Base-by-base conservation (phyloP, 2,329 filamentous ascomycete species). In the Gnomoniopsis smithogilvyi region DNA sequence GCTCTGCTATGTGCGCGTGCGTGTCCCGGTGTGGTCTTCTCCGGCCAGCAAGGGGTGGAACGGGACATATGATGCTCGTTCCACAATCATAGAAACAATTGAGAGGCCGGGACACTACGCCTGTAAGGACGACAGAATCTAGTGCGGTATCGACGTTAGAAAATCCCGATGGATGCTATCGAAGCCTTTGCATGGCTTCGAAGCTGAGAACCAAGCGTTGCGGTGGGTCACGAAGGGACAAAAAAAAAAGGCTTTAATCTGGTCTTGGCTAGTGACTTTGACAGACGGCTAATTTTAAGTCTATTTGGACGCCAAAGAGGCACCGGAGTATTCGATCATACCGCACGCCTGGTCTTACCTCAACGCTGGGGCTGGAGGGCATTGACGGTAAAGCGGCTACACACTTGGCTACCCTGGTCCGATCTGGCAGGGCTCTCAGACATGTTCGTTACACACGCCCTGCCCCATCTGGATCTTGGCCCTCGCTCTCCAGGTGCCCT, bases 351-450 rank as follows among this genome's bases (percentile, higher is more conserved):
- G 8, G 6, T 41, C 36, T 41, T 41, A 41, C 15, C 36, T 41
- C 6, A 41, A 30, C 8, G 4, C 8, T 30, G 26, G 26, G 26
- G 26, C 26, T 30, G 26, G 26, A n/a, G n/a, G 12, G 12, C 36
- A 41, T 17, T 6, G 12, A 14, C 36, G 12, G 36, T 41, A 4
- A 17, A 8, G 12, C 36, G 36, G 36, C 26, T 4, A 8, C 26
- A 8, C 26, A 30, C 26, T 58, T 24, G 24, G 54, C 51, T 47
- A 41, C 51, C 48, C 51, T 49, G 46, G 56, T 15, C 45, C 21
- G 19, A 36, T 26, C 22, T n/a, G 51, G 41, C 59, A 59, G 55
- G 59, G 51, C 59, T 54, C 55, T 58, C 59, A 52, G 59, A 61
- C 59, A 59, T 55, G 33, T 59, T 55, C 52, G 56, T 59, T 51